These are phyloP conservation scores for Colletotrichum caudatum DNA, from an alignment of 2,329 filamentous ascomycete genomes.

Conservation along the genomic window DNA sequence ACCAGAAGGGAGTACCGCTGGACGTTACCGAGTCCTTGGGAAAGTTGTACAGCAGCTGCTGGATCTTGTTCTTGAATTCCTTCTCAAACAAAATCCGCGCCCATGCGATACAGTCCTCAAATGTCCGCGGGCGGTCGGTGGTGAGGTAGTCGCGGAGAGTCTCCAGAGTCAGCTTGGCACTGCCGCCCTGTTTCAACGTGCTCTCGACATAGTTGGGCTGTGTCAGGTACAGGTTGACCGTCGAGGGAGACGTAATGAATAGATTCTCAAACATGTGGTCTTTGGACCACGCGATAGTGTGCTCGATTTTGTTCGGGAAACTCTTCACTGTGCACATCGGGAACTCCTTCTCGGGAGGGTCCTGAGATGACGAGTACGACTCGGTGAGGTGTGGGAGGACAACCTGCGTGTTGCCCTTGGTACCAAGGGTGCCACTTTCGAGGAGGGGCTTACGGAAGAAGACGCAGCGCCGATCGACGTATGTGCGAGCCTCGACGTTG, in stretches of 20 bases:
- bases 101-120: conserved; percentile 98
- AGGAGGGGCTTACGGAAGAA: conserved; percentile 98
- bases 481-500: conserved; percentile 96
- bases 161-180: conserved; percentile 93
- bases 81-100: conserved; percentile 93
- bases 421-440: conserved; percentile 97
- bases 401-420: conserved; percentile 98
- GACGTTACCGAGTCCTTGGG: conserved; percentile 93
- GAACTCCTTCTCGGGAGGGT: conserved; percentile 98
- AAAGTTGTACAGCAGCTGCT: conserved; percentile 96
- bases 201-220: conserved; percentile 91
- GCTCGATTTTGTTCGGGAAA: conserved; percentile 98
- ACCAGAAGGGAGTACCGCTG: conserved; percentile 94
- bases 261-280: conserved; percentile 91
- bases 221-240: conserved; percentile 92
- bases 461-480: conserved; percentile 95
- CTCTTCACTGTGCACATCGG: conserved; percentile 98
- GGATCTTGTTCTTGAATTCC: conserved; percentile 96
- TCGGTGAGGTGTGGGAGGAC: conserved; percentile 92
- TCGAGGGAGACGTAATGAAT: conserved; percentile 93
- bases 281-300: conserved; percentile 98
- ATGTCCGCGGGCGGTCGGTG: conserved; percentile 89
- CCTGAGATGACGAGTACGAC: conserved; percentile 94
- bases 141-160: conserved; percentile 91
- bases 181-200: conserved; percentile 91